Evolutionary conservation across 306 rosid genomes (phyloP), one percentile per base, ranked within the genome.

Genomic region (Cicer judaicum): DNA sequence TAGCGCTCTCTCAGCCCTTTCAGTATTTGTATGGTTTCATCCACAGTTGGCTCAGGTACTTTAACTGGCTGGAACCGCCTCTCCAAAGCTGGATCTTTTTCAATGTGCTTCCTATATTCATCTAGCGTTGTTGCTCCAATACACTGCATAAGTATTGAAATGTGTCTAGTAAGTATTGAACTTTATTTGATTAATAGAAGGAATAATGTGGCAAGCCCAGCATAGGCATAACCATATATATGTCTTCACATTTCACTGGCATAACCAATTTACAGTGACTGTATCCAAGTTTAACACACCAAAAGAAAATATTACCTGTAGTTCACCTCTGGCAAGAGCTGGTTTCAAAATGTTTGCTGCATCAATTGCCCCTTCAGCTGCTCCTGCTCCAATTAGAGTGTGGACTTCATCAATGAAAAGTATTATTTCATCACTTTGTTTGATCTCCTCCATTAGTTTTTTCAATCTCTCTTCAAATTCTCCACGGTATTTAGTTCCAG

Each of bases 401-500:
- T 93, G 98, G 63, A 93, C 98, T 82, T 91, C 97, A 75, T 91
- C 96, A 62, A 93, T 89, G 75, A 93, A 93, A 29, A 93, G 92
- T 64, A 93, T 93, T 57, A 91, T 91, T 78, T 93, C 98, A 50
- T 91, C 98, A 84, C 90, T 93, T 87, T 93, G 98, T 72, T 91
- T 91, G 62, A 93, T 88, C 88, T 93, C 98, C 84, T 93, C 98
- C 97, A 93, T 93, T 8, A 93, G 91, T 78, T 91, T 91, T 89
- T 93, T 93, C 55, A 93, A 70, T 57, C 98, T 88, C 82, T 93
- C 98, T 84, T 93, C 98, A 79, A 91, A 93, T 85, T 93, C 98
- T 79, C 98, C 98, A 89, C 98, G 98, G 73, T 93, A 93, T 82
- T 93, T 93, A 62, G 98, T 93, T 74, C 98, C 98, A 48, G 98